Percentiles rank a stretch among this genome's conserved stretches.
Evolutionary conservation across 306 rosid genomes (phyloP).

Genomic region (Vachellia pachyceras): DNA sequence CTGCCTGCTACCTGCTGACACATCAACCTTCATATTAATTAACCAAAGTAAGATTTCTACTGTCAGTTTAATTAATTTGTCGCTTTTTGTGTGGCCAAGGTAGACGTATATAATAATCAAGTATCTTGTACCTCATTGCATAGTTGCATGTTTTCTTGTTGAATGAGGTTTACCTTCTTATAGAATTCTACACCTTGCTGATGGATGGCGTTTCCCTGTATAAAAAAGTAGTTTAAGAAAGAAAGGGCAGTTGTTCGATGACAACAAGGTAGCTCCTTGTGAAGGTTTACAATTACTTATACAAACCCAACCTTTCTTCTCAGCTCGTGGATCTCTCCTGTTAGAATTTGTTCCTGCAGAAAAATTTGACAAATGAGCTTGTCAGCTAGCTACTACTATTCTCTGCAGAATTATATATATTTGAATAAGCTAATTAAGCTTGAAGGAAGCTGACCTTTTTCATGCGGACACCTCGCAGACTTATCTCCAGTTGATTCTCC

Average conservation of each 20-base stretch:
- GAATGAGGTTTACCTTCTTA: slow-evolving; percentile 50
- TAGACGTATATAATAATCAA: no score
- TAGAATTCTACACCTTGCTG: slow-evolving; percentile 55
- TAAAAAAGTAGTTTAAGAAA: neutral
- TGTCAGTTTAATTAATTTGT: neutral
- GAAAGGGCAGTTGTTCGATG: neutral
- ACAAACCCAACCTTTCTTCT: slow-evolving; percentile 56
- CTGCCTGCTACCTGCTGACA: slow-evolving; percentile 46
- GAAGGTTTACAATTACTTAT: neutral
- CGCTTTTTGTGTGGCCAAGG: no score
- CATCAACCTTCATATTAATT: neutral
- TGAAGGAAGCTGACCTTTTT: slow-evolving; percentile 55
- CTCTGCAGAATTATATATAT: neutral
- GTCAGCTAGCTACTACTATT: neutral
- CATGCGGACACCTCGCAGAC: slow-evolving; percentile 65
- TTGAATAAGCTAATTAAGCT: neutral
- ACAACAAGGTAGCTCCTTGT: neutral
- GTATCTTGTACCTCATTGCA: slow-evolving; percentile 33
- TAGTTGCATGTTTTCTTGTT: slow-evolving; percentile 44
- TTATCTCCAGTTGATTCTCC: slow-evolving; percentile 65
- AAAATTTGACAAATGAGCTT: slow-evolving; percentile 28
- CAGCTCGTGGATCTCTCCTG: slow-evolving; percentile 50
- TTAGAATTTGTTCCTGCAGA: slow-evolving; percentile 61
- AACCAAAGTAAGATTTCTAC: slow-evolving; percentile 10
- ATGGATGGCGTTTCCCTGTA: slow-evolving; percentile 47